phyloP scores from a whole-genome alignment of 768 basidiomycete genomes.

The Podaxis sp. region DNA sequence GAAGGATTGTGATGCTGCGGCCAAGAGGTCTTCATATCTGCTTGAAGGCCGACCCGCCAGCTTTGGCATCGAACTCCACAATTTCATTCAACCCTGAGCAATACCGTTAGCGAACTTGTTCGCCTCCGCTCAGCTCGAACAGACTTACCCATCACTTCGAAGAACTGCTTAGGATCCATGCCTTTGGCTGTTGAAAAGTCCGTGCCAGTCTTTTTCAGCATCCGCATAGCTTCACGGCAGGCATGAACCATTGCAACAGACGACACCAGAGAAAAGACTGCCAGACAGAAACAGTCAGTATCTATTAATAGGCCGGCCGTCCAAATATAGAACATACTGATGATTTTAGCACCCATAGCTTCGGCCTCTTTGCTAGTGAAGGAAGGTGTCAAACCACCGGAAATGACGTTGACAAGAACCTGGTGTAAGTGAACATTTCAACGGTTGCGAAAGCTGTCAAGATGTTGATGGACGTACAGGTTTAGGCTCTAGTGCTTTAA shows the following conservation, averaged over 20 bases:
- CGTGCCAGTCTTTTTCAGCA: slow-evolving; percentile 75
- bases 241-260: slow-evolving; percentile 77
- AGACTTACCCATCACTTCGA: slow-evolving; percentile 66
- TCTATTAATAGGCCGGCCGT: not conserved
- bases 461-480: slow-evolving; percentile 41
- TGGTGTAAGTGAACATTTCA: slow-evolving; percentile 18
- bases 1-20: not conserved
- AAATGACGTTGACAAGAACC: slow-evolving; percentile 80
- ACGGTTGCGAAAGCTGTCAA: not conserved
- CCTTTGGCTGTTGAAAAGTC: slow-evolving; percentile 59
- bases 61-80: slow-evolving; percentile 19
- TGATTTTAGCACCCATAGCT: slow-evolving; percentile 70
- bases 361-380: slow-evolving; percentile 73
- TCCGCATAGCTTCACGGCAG: slow-evolving; percentile 75
- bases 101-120: not conserved
- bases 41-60: slow-evolving; percentile 19
- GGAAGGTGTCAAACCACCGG: slow-evolving; percentile 73
- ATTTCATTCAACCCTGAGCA: slow-evolving; percentile 16
- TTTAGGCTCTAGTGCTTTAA: slow-evolving; percentile 68
- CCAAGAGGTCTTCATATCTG: slow-evolving; percentile 5
- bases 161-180: slow-evolving; percentile 79
- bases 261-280: slow-evolving; percentile 77
- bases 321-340: slow-evolving; percentile 50
- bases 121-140: not conserved
- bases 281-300: not conserved